Base-by-base conservation (phyloP, 2,329 filamentous ascomycete species). In the Lecanosticta acicola region DNA sequence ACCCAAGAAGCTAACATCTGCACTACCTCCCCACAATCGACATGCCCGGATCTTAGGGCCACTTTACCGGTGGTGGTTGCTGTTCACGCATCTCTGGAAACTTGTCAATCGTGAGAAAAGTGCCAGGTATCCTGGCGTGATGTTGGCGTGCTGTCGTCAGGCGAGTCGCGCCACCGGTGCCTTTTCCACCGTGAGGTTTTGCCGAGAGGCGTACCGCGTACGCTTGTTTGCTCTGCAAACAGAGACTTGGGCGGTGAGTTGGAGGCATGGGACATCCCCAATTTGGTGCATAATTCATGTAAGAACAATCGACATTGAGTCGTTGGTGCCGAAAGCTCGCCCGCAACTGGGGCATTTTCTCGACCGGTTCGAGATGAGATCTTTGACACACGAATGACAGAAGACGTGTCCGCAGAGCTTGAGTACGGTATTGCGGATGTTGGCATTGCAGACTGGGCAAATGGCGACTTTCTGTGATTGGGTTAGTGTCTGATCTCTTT, bases 331-430 rank as follows among this genome's bases (percentile, higher is more conserved):
- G 65, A 98, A 98, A 3, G 87, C 82, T 68, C 85, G 86, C 60
- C 85, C 88, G 74, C 94, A 98, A 58, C 87, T 91, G 2, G 93
- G 93, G 62, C 93, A 98, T 68, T 97, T 97, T 56, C 93, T 80
- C 71, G 91, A 90, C 29, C 93, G 85, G 61, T 93, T 94, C 37
- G 81, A 81, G 51, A 96, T 82, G 46, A 93, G 83, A 61, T 94
- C 85, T 54, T 95, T 87, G 18, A 97, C 85, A 64, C 93, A 98
- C 39, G 82, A 78, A 62, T 84, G 83, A 76, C 93, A 98, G 68
- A 97, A 95, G 39, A 94, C 80, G 67, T 98, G 93, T 1, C 93
- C 93, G 66, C 93, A 98, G 1, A 87, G 89, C 70, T 93, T 94
- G 66, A 98, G 78, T 8, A 84, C 85, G 0, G 90, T 94, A 63